Evolutionary conservation across 768 basidiomycete genomes (phyloP), one percentile per base, ranked within the genome.

Genomic region (Trametes elegans): DNA sequence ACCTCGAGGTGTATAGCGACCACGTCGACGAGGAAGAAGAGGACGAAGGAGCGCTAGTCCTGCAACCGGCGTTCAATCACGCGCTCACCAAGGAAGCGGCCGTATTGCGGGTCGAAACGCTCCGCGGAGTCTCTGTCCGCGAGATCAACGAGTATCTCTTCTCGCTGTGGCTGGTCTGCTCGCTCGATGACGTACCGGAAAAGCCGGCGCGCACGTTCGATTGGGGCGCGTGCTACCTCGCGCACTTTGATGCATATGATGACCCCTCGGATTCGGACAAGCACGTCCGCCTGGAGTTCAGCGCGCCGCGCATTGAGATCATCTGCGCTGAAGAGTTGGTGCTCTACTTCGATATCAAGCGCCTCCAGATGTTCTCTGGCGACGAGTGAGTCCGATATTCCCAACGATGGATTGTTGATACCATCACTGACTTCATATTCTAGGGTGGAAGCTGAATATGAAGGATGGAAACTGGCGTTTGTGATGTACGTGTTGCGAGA

Each of bases 291-390:
- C 28, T 65, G 31, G 59, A 56, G 42, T 57, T 68, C 23, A 65
- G 64, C 21, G 47, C 65, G 14, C 66, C 66, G 3, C 47, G 49
- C 21, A 45, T 69, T 29, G 42, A 54, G 9, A 53, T 62, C 5
- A 29, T 68, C 8, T 69, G 68, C 53, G 39, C 59, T n/a, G 44
- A 58, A 18, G 68, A 69, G 44, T 62, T 62, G n/a, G 49, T 68
- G 21, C n/a, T 67, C 14, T 50, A 57, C 36, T 64, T 67, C 57
- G 50, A 39, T n/a, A 35, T 68, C 34, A 57, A 65, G 27, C 54
- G 62, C 16, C 41, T 62, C 10, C 18, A 32, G 13, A 57, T 62
- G 34, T 59, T 59, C 34, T 47, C 49, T 5, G 31, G 28, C 11
- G 45, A 23, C 4, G 29, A 46, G 18, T 46, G 19, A 3, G 28